Base-by-base conservation (phyloP, 768 basidiomycete species). In the Boletus vermiculosoides region DNA sequence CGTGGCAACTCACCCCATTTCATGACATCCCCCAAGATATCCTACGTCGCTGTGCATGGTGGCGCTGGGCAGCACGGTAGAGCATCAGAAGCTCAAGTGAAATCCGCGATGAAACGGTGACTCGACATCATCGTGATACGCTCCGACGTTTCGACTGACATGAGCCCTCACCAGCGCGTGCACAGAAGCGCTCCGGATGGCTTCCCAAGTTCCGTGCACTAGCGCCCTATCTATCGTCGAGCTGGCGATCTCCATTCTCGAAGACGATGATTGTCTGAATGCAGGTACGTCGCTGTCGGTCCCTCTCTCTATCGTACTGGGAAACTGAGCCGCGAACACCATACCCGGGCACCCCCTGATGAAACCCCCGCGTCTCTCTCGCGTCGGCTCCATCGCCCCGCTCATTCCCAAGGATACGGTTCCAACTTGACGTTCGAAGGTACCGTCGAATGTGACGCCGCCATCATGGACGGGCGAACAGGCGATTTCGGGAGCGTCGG, bases 381-480 rank as follows among this genome's bases (percentile, higher is more conserved):
- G 10, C 39, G 10, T 34, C 23, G 39, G 11, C 1, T 23, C 37
- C 12, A 11, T 37, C 49, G 23, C 16, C 11, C 20, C 20, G n/a
- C 37, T n/a, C n/a, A 18, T 1, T 40, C 23, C 41, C 18, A 48
- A 86, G 89, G 90, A 1, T 83, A 80, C 58, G 90, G 92, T 5
- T 90, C 91, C 2, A 93, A 92, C 68, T 74, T 93, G 45, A 91
- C 88, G 0, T 60, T 86, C 4, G 76, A 81, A n/a, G 90, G 92
- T 15, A 75, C 74, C 3, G 90, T 92, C 18, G 91, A 93, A 72
- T 92, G 91, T 63, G 91, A 93, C 63, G 90, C 91, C 9, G 80
- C 88, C 13, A 75, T 92, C 54, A 89, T 90, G 84, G 73, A 76
- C 22, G 80, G 81, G 23, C 68, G 65, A 44, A 68, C 71, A 0